A percentile compares a stretch with the other conserved stretches of the same genome.
Conservation (phyloP, 2,329 filamentous ascomycete genomes). For the Apiospora saccharicola region DNA sequence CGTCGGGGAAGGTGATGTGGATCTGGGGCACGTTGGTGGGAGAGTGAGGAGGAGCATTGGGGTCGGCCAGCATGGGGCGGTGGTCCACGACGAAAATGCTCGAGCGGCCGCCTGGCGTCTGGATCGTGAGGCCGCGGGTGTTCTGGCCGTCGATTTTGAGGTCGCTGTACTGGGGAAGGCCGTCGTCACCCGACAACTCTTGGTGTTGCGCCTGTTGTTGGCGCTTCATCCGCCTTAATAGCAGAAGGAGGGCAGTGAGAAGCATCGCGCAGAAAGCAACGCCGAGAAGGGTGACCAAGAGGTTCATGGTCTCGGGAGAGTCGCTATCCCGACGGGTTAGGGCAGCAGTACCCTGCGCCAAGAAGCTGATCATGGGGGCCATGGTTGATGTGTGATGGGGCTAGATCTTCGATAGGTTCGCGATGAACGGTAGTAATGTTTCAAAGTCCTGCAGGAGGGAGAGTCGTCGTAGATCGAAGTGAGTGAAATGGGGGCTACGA, state of each 20-base stretch:
- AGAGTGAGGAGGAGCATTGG: slow-evolving; percentile 76
- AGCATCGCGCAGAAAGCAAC: slow-evolving; percentile 77
- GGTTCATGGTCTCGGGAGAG: slow-evolving; percentile 71
- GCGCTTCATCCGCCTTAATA: slow-evolving; percentile 71
- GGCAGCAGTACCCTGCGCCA: slow-evolving; percentile 48
- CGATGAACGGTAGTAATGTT: slow-evolving; percentile 17
- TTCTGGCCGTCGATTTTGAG: slow-evolving; percentile 58
- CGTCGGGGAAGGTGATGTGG: slow-evolving; percentile 96
- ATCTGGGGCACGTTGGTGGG: slow-evolving; percentile 92
- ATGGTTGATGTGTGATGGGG: slow-evolving; percentile 36
- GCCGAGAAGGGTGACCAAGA: slow-evolving; percentile 81
- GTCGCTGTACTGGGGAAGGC: slow-evolving; percentile 76
- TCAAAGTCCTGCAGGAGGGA: slow-evolving; percentile 38
- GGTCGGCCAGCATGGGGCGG: slow-evolving; percentile 76
- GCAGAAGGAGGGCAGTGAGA: slow-evolving; percentile 71
- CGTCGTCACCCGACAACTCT: slow-evolving; percentile 47
- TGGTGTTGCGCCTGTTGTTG: slow-evolving; percentile 50
- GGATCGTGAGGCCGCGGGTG: slow-evolving; percentile 63
- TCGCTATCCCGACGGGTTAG: slow-evolving; percentile 58
- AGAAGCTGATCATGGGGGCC: slow-evolving; percentile 48
- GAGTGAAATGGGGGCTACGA: slow-evolving; percentile 29
- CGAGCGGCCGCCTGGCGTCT: slow-evolving; percentile 64
- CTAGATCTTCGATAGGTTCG: slow-evolving; percentile 6
- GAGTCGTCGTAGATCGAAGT: slow-evolving; percentile 29
- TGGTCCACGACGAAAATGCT: slow-evolving; percentile 81